phyloP scores from a whole-genome alignment of 169 alveolate species.

The Fabrea salina region DNA sequence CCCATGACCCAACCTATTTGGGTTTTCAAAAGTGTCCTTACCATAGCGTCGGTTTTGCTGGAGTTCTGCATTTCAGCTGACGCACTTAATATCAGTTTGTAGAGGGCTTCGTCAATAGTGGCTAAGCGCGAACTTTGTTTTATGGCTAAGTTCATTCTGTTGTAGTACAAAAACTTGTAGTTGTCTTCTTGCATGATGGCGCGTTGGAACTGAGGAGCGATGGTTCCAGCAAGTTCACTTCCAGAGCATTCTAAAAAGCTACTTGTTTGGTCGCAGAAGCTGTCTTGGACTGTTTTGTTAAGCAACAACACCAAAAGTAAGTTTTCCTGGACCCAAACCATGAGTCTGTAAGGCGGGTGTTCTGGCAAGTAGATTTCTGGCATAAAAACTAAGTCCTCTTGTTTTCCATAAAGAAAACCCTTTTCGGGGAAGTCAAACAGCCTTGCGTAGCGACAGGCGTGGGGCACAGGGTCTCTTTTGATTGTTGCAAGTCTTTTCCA shows the following conservation, averaged over 20 bases:
- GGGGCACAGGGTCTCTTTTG: background rate
- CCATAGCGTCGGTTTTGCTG: slow-evolving; percentile 5
- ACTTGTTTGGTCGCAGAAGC: background rate
- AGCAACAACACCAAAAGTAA: slow-evolving; percentile 6
- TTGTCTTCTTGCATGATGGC: background rate
- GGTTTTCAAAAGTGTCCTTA: background rate
- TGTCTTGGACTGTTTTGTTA: background rate
- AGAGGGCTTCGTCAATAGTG: background rate
- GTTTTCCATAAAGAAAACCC: slow-evolving; percentile 20
- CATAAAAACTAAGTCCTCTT: background rate
- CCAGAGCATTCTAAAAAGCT: background rate
- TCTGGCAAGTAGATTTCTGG: background rate
- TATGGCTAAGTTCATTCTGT: slow-evolving; percentile 28
- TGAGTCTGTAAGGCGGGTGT: background rate
- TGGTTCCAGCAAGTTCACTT: background rate
- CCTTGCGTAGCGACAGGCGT: slow-evolving; percentile 1
- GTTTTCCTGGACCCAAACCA: background rate
- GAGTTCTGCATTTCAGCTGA: slow-evolving; percentile 20
- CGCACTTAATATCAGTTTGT: background rate
- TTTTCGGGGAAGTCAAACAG: background rate
- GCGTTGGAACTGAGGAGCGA: slow-evolving; percentile 4
- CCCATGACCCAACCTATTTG: slow-evolving; percentile 19
- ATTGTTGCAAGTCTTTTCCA: background rate
- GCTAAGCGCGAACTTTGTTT: slow-evolving; percentile 13
- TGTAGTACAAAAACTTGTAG: slow-evolving; percentile 21